A percentile compares a stretch with the other conserved stretches of the same genome.
These are phyloP conservation scores for Mortierella sp. DNA, from an alignment of 371 early-diverging fungal species.

Conservation along the genomic window DNA sequence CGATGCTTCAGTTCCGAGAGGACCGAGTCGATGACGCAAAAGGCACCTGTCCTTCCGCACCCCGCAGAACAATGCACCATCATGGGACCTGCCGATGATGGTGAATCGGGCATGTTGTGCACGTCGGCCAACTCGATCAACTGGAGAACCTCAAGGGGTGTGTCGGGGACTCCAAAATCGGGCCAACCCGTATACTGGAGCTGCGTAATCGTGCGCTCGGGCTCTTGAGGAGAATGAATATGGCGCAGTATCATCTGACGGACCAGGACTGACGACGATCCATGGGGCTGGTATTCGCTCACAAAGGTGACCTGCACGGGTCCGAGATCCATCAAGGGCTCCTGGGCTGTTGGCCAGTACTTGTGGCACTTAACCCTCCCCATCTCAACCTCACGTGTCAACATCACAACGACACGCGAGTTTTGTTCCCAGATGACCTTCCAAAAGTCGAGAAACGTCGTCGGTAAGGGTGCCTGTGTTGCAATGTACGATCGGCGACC, in stretches of 20 bases:
- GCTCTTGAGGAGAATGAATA: slow-evolving; percentile 12
- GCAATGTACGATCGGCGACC: slow-evolving; percentile 76
- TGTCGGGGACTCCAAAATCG: slow-evolving; percentile 86
- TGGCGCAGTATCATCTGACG: slow-evolving; percentile 30
- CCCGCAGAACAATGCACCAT: slow-evolving; percentile 99
- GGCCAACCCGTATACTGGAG: slow-evolving; percentile 94
- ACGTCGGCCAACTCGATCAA: slow-evolving; percentile 72
- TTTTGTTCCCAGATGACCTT: slow-evolving; percentile 89
- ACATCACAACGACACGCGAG: slow-evolving; percentile 86
- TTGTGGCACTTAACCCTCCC: slow-evolving; percentile 79
- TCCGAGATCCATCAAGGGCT: slow-evolving; percentile 60
- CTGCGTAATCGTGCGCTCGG: slow-evolving; percentile 72
- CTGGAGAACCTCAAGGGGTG: slow-evolving; percentile 70
- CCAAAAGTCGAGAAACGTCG: slow-evolving; percentile 93
- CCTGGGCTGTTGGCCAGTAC: slow-evolving; percentile 76
- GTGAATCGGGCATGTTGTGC: slow-evolving; percentile 6
- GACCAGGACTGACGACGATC: slow-evolving; percentile 26
- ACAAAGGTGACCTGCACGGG: slow-evolving; percentile 45
- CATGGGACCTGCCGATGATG: slow-evolving; percentile 72
- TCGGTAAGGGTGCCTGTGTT: slow-evolving; percentile 89
- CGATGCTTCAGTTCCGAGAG: slow-evolving; percentile 56
- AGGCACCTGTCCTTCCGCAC: slow-evolving; percentile 96
- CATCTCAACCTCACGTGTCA: slow-evolving; percentile 88
- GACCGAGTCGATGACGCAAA: slow-evolving; percentile 87
- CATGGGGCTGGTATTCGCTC: slow-evolving; percentile 26